phyloP scores from a whole-genome alignment of 2,329 filamentous ascomycete genomes.

The Ambrosiella xylebori region DNA sequence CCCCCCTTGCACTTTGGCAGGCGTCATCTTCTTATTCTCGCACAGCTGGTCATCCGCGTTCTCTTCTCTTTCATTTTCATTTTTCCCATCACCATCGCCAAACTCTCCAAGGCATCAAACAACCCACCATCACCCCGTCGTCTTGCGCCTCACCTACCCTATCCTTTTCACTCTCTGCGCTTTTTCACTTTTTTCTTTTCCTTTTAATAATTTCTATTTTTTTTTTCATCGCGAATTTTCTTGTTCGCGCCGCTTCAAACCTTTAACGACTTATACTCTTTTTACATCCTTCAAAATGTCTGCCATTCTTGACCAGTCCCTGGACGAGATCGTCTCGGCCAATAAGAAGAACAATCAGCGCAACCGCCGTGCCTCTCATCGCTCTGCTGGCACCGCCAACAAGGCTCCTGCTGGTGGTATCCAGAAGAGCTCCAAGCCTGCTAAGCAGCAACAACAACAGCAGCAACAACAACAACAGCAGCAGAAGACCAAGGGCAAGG shows the following conservation, averaged over 20 bases:
- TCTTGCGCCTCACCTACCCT: slow-evolving; percentile 15
- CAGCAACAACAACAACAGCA: slow-evolving; percentile 39
- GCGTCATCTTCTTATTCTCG: not conserved
- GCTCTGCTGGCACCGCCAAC: slow-evolving; percentile 32
- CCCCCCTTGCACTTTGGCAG: slow-evolving; percentile 1
- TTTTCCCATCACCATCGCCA: slow-evolving; percentile 8
- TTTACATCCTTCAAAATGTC: slow-evolving; percentile 46
- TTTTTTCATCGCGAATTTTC: slow-evolving; percentile 2
- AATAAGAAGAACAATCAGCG: slow-evolving; percentile 42
- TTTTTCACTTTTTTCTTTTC: not conserved
- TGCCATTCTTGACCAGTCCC: slow-evolving; percentile 89
- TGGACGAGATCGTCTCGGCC: slow-evolving; percentile 89
- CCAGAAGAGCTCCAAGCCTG: slow-evolving; percentile 53
- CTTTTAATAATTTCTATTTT: not conserved
- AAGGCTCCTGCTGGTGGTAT: slow-evolving; percentile 69
- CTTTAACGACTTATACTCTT: slow-evolving; percentile 5
- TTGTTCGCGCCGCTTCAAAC: not conserved
- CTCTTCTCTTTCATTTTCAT: slow-evolving; percentile 7
- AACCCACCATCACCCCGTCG: slow-evolving; percentile 4
- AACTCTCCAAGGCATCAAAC: slow-evolving; percentile 9
- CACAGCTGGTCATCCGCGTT: slow-evolving; percentile 2
- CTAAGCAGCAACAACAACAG: slow-evolving; percentile 27
- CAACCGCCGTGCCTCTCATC: slow-evolving; percentile 33
- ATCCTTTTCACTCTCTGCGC: slow-evolving; percentile 2
- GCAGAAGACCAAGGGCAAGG: slow-evolving; percentile 26